These are phyloP conservation scores for Mediolabrus comicus DNA, from an alignment of 108 stramenopile genomes.

Conservation along the genomic window DNA sequence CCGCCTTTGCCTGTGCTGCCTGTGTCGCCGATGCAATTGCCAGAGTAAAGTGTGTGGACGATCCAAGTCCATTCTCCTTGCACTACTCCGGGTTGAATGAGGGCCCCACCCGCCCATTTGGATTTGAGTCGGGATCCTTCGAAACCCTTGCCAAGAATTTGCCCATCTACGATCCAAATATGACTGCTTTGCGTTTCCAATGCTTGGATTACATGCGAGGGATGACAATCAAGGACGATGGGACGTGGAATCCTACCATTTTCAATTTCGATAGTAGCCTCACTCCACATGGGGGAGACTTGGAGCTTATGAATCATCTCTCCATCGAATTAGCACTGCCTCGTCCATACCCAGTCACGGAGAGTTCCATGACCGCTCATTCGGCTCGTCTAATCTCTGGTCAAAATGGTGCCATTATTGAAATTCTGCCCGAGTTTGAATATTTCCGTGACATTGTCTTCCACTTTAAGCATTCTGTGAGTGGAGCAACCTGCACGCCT, in stretches of 20 bases:
- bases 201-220: constrained; percentile 96
- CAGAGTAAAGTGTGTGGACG: constrained; percentile 91
- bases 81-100: constrained; percentile 96
- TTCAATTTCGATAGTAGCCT: constrained; percentile 87
- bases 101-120: constrained; percentile 95
- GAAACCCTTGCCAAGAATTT: constrained; percentile 91
- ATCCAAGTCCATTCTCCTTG: constrained; percentile 90
- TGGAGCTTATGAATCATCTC: constrained; percentile 79
- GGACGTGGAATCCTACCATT: constrained; percentile 74
- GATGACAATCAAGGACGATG: constrained; percentile 65
- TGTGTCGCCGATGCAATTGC: constrained; percentile 96
- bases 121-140: constrained; percentile 93
- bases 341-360: constrained; percentile 69
- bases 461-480: constrained; percentile 92
- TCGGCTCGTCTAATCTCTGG: constrained; percentile 78
- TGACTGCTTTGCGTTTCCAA: constrained; percentile 80
- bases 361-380: constrained; percentile 64
- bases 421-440: constrained; percentile 96
- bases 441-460: constrained; percentile 98
- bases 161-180: constrained; percentile 90
- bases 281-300: constrained; percentile 74
- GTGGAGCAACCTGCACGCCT: constrained; percentile 73
- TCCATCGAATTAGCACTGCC: constrained; percentile 80
- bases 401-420: constrained; percentile 83
- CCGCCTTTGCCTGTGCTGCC: constrained; percentile 93